Evolutionary conservation across 2,329 filamentous ascomycete species (phyloP).

Genomic region (Sporothrix mexicana): DNA sequence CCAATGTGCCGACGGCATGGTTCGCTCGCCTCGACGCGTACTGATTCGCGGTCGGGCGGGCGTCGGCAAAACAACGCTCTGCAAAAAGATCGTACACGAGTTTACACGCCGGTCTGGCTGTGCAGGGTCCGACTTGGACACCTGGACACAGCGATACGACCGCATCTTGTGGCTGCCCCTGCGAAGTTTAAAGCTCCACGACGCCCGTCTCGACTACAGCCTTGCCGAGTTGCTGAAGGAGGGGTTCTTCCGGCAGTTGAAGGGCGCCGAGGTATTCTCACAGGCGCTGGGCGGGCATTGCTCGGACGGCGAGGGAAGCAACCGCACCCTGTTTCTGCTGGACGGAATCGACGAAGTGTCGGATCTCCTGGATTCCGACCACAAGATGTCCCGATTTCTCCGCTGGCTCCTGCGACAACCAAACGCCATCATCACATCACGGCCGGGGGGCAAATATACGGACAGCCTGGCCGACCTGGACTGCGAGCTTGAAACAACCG

Average conservation of each 20-base stretch:
- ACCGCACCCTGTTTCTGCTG: constrained; percentile 47
- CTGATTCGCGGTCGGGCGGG: constrained; percentile 48
- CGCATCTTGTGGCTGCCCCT: constrained; percentile 50
- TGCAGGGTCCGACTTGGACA: not conserved
- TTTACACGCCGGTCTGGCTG: constrained; percentile 43
- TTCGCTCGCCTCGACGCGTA: constrained; percentile 41
- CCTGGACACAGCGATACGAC: constrained; percentile 41
- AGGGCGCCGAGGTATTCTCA: no score
- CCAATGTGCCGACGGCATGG: not conserved
- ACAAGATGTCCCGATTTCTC: constrained; percentile 41
- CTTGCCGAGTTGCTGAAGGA: not conserved
- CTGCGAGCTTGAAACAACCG: not conserved
- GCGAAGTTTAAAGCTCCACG: constrained; percentile 43
- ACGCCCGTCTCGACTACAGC: not conserved
- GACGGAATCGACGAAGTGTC: constrained; percentile 53
- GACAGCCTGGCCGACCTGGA: not conserved
- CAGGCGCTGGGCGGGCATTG: not conserved
- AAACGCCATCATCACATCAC: constrained; percentile 48
- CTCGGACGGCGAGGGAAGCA: not conserved
- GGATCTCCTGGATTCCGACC: constrained; percentile 26
- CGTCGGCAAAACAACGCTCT: constrained; percentile 51
- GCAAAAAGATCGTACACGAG: constrained; percentile 50
- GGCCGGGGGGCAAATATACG: not conserved
- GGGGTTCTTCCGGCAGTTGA: not conserved
- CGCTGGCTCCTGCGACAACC: constrained; percentile 43